Evolutionary conservation across 1,284 basidiomycete species (phyloP), one percentile per base, ranked within the genome.

Genomic region (Trametes hirsuta): DNA sequence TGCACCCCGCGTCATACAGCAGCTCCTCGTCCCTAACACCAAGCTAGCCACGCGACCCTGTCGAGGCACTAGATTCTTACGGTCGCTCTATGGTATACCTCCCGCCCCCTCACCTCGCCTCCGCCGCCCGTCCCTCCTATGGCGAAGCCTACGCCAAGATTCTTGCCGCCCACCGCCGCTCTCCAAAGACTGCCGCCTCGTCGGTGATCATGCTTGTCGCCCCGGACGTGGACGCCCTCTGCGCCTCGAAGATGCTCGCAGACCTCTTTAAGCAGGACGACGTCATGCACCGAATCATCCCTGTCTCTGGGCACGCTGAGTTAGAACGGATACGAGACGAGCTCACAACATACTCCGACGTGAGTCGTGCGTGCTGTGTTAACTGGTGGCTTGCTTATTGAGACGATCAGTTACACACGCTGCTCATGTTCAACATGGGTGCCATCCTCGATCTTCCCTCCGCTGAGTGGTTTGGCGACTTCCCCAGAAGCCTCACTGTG

Each of bases 381-480:
- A 0, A 18, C 6, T 24, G 18, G 21, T 10, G 6, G n/a, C 8
- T n/a, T 39, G n/a, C 24, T 46, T 18, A 53, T 9, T n/a, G 42
- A 6, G n/a, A 47, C 8, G 14, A 41, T 6, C 36, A 98, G 93
- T 81, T 99, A 24, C 93, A 94, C 69, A 94, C 94, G 0, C 82
- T 99, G 49, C 87, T 99, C 53, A 83, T 99, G 46, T 76, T 99
- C 50, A 98, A 98, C 67, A 91, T 99, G 75, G 97, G 97, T 44
- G 88, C 90, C 1, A 86, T 97, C 52, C 82, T 95, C 37, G 93
- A 97, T 64, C 81, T 99, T 6, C 85, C 93, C 1, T 84, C 84
- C 2, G 71, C 79, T 4, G 81, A 84, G 36, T 93, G 90, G 89
- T 91, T 93, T 72, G 91, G 90, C 14, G 82, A 85, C 49, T 90